Base-by-base conservation (phyloP, 805 yeast species). In the Nakazawaea ambrosiae region DNA sequence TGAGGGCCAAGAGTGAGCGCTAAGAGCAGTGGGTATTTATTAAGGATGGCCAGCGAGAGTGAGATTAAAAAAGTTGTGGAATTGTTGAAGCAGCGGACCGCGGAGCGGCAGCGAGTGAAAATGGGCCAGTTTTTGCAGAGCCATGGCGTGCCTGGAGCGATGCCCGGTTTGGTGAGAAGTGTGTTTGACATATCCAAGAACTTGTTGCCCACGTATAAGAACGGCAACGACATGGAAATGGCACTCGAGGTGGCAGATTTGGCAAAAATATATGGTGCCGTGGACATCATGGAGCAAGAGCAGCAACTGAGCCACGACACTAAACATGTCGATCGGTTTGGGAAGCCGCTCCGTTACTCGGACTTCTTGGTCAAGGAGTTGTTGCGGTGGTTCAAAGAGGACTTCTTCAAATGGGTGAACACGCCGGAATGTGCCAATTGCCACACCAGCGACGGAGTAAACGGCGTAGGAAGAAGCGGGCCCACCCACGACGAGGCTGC, bases 391-490 rank as follows among this genome's bases (percentile, higher is more conserved):
- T 90, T 81, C 62, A 87, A 86, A 48, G 64, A 77, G 27, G 80
- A 75, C 28, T 88, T 85, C 61, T 90, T 90, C 61, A 63, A 59
- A 20, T 90, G 97, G 97, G 78, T 85, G 7, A 81, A 82, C 49
- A 68, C 68, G 26, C 87, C 92, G 0, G 53, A 63, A 9, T 85
- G 96, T 47, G 51, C 61, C 0, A 35, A 36, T 0, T 83, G 95
- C 58, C 17, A 52, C 51, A 2, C 10, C 5, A 17, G 6, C 10
- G 18, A 10, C 24, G 63, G 63, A 4, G 65, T 79, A 2, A 37
- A 41, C 3, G 44, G 54, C 0, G 37, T 57, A 0, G 75, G 77
- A 0, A 53, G 59, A 0, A 56, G 57, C 1, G 49, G 59, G 2
- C 77, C 87, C 0, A 66, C 58, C 16, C 40, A 48, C 0, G 61